phyloP scores from a whole-genome alignment of 371 early-diverging fungal genomes.

The Mucor racemosus region DNA sequence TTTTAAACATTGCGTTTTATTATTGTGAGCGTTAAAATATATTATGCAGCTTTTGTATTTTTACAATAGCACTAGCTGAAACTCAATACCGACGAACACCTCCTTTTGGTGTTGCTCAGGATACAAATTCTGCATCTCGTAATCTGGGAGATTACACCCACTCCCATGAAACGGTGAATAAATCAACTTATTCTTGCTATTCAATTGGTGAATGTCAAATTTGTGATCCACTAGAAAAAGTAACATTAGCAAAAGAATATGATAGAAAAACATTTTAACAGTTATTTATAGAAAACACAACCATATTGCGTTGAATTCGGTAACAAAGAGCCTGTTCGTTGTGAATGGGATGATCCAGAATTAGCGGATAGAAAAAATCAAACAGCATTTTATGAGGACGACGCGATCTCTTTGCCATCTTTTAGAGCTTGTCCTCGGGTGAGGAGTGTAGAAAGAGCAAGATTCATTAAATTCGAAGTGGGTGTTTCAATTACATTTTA shows the following conservation, averaged over 20 bases:
- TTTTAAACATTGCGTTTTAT: neutral
- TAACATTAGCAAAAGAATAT: neutral
- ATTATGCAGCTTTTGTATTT: neutral
- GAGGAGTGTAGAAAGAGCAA: slow-evolving; percentile 38
- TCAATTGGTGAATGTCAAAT: slow-evolving; percentile 50
- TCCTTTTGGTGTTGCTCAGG: slow-evolving; percentile 24
- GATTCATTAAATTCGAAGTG: slow-evolving; percentile 49
- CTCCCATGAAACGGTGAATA: slow-evolving; percentile 47
- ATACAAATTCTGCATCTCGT: neutral
- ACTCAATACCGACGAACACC: slow-evolving; percentile 27
- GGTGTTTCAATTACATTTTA: neutral
- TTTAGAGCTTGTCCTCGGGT: slow-evolving; percentile 50
- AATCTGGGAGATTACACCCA: slow-evolving; percentile 52
- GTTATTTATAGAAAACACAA: slow-evolving; percentile 42
- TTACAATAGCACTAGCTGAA: slow-evolving; percentile 11
- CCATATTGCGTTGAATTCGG: slow-evolving; percentile 50
- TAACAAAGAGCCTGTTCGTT: slow-evolving; percentile 49
- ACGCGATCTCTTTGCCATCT: slow-evolving; percentile 45
- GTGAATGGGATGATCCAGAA: slow-evolving; percentile 52
- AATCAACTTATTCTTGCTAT: slow-evolving; percentile 45
- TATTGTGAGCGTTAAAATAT: neutral
- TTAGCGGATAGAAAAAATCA: slow-evolving; percentile 39
- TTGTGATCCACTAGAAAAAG: slow-evolving; percentile 51
- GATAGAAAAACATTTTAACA: neutral
- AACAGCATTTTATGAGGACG: slow-evolving; percentile 38